phyloP scores from a whole-genome alignment of 768 basidiomycete species.

The Cystobasidium tubakii region DNA sequence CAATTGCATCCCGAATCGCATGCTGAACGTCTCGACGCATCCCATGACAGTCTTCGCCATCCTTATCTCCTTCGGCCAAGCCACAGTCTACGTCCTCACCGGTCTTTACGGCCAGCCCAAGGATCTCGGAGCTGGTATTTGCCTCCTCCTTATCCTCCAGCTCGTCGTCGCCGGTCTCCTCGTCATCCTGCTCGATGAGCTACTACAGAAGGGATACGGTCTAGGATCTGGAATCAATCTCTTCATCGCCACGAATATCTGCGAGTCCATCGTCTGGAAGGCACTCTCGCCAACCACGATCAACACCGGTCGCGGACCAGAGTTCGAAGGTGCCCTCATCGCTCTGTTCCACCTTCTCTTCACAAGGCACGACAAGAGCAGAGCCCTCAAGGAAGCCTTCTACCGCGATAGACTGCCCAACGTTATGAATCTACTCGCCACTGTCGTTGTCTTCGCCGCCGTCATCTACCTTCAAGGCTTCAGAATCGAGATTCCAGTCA shows the following conservation, averaged over 20 bases:
- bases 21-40: not conserved
- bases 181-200: constrained; percentile 95
- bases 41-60: constrained; percentile 76
- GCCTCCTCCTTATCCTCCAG: constrained; percentile 91
- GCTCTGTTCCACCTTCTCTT: constrained; percentile 95
- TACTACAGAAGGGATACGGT: constrained; percentile 97
- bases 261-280: constrained; percentile 99
- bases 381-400: constrained; percentile 94
- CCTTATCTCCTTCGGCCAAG: constrained; percentile 91
- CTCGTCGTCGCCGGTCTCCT: constrained; percentile 88
- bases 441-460: constrained; percentile 79
- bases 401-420: constrained; percentile 95
- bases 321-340: constrained; percentile 95
- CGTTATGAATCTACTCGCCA: constrained; percentile 93
- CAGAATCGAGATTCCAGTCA: constrained; percentile 96
- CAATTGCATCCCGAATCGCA: not conserved
- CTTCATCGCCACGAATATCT: constrained; percentile 99
- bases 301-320: constrained; percentile 95
- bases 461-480: constrained; percentile 99
- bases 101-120: constrained; percentile 92
- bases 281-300: constrained; percentile 96
- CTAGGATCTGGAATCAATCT: constrained; percentile 97
- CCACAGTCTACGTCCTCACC: constrained; percentile 91
- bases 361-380: constrained; percentile 96
- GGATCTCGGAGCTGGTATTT: constrained; percentile 92